Evolutionary conservation across 2,329 filamentous ascomycete species (phyloP).

Genomic region (Nannizzia gypsea): DNA sequence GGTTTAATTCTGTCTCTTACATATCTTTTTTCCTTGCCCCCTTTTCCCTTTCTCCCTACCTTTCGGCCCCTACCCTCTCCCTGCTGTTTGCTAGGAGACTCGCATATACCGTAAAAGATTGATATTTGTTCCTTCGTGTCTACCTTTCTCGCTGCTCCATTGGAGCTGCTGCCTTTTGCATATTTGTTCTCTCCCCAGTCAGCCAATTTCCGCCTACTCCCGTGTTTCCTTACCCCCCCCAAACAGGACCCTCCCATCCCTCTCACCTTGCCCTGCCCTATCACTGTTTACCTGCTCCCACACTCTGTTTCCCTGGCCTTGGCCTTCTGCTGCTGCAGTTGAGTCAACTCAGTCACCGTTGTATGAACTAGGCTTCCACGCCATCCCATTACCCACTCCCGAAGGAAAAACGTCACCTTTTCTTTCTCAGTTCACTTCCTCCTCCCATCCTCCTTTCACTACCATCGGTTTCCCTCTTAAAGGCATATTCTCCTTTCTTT

Average conservation of each 20-base stretch:
- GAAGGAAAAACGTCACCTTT: not conserved
- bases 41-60: not conserved
- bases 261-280: not conserved
- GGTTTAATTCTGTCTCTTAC: not conserved
- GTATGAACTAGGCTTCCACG: not conserved
- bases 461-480: not conserved
- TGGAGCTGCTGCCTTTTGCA: not conserved
- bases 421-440: slow-evolving; percentile 4
- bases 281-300: not conserved
- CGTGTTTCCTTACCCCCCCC: not conserved
- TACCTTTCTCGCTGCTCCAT: not conserved
- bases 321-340: not conserved
- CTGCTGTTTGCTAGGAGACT: not conserved
- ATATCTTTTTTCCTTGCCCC: not conserved
- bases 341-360: not conserved
- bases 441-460: slow-evolving; percentile 6
- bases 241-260: not conserved
- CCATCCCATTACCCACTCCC: not conserved
- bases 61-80: not conserved
- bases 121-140: not conserved
- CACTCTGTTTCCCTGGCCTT: not conserved
- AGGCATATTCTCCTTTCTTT: not conserved
- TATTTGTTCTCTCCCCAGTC: slow-evolving; percentile 4
- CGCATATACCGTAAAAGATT: not conserved
- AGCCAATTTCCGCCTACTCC: slow-evolving; percentile 2